Evolutionary conservation across 106 monocot species (phyloP), one percentile per base, ranked within the genome.

Genomic region (Dendrobium officinale): DNA sequence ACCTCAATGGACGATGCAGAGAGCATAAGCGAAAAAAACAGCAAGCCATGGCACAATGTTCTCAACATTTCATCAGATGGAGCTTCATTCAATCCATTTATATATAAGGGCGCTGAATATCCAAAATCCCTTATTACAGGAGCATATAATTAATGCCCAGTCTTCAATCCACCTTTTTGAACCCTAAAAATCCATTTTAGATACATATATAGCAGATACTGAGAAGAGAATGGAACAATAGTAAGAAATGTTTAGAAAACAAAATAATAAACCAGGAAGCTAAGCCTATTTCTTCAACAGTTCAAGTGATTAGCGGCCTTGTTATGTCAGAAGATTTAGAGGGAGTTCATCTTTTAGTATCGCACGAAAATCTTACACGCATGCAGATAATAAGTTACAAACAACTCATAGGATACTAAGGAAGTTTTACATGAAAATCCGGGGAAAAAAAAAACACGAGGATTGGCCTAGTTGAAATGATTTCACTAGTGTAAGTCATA

Each of bases 1-100:
- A 83, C 58, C 13, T 78, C 88, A 9, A 77, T 41, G 77, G 86
- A 82, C 20, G 80, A 73, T 24, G 61, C 80, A 43, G 51, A 72
- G 37, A 58, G 48, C 22, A 79, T 41, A 6, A 82, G 64, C 40
- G 77, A 82, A 15, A 67, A 82, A 56, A 77, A 55, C 75, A 85
- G 70, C 68, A 85, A 37, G 59, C 85, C 80, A 81, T 77, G 66
- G 55, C 49, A 80, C 77, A 85, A 61, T 67, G 79, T 44, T 67
- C 68, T 80, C 80, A 85, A 77, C 85, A 81, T 85, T 56, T 77
- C 80, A 64, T 27, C 67, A 47, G 59, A 77, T n/a, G 11, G 59
- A 79, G 51, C 73, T 86, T 76, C 82, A 79, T 77, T 75, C 79
- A 70, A 77, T 79, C 68, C 42, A 80, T 75, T 80, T 41, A 55